phyloP scores from a whole-genome alignment of 768 basidiomycete species.

The Rhizopogon salebrosus region DNA sequence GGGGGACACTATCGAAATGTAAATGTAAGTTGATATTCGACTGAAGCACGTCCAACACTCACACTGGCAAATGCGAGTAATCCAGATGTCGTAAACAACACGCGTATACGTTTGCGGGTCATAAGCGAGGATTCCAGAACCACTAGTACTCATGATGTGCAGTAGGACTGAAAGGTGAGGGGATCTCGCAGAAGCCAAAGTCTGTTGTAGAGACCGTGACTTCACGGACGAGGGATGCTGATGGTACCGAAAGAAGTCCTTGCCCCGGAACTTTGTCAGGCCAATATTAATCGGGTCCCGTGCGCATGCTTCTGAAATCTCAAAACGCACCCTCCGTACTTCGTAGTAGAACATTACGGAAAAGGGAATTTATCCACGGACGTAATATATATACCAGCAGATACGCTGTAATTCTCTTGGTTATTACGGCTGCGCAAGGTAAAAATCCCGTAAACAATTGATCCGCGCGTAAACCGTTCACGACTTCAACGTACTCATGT shows the following conservation, averaged over 20 bases:
- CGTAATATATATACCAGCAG: too few species aligned
- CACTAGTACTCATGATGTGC: not conserved
- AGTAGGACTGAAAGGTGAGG: not conserved
- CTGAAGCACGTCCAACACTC: not conserved
- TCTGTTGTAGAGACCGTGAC: not conserved
- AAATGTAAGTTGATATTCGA: not conserved
- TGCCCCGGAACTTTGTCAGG: too few species aligned
- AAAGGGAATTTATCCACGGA: too few species aligned
- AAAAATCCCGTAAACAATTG: too few species aligned
- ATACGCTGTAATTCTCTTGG: too few species aligned
- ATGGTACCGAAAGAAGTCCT: not conserved
- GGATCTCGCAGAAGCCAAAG: not conserved
- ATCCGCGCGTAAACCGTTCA: too few species aligned
- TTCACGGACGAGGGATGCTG: not conserved
- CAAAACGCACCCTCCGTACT: too few species aligned
- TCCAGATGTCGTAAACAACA: not conserved
- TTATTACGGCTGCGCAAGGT: too few species aligned
- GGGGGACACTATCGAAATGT: not conserved
- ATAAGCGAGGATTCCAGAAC: not conserved
- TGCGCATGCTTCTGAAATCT: not conserved
- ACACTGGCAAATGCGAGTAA: not conserved
- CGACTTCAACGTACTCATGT: not conserved
- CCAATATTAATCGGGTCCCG: not conserved
- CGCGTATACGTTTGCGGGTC: not conserved
- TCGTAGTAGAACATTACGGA: too few species aligned